Percentiles rank a stretch among this genome's conserved stretches.
phyloP scores from a whole-genome alignment of 129 eudicot species.

The Kitagawia praeruptora region DNA sequence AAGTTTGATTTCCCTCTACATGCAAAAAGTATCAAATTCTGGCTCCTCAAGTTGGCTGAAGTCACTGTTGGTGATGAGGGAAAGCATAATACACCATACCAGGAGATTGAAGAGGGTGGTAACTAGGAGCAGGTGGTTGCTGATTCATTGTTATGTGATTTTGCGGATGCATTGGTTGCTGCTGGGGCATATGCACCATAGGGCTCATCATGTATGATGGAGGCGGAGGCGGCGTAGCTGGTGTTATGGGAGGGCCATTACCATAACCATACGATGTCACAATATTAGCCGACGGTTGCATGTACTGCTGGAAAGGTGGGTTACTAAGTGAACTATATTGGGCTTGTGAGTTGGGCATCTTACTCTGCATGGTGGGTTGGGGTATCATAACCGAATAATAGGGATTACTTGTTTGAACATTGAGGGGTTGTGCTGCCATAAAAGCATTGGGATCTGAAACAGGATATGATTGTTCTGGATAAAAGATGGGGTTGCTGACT shows the following conservation, averaged over 20 bases:
- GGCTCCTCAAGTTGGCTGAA: background rate
- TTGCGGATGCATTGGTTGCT: constrained; percentile 18
- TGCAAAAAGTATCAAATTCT: background rate
- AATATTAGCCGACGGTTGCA: constrained; percentile 43
- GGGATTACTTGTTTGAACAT: constrained; percentile 26
- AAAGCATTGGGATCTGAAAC: constrained; percentile 33
- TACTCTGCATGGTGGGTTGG: constrained; percentile 29
- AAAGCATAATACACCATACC: constrained; percentile 66
- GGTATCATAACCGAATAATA: constrained; percentile 49
- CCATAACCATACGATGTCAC: constrained; percentile 45
- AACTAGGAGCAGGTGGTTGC: constrained; percentile 44
- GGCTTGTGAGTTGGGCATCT: constrained; percentile 35
- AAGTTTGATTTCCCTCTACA: background rate
- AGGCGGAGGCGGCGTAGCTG: constrained; percentile 44
- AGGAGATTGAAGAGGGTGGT: constrained; percentile 50
- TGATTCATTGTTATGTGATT: constrained; percentile 29
- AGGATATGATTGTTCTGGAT: constrained; percentile 29
- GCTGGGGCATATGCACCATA: constrained; percentile 56
- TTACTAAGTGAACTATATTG: constrained; percentile 48
- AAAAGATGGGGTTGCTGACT: constrained; percentile 26
- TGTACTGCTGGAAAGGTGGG: constrained; percentile 47
- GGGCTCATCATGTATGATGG: constrained; percentile 64
- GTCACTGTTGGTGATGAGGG: constrained; percentile 41
- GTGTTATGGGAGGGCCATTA: constrained; percentile 39
- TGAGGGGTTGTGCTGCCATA: constrained; percentile 2